Conservation (phyloP, 2,329 filamentous ascomycete species). For the Penicillium fuscoglaucum region DNA sequence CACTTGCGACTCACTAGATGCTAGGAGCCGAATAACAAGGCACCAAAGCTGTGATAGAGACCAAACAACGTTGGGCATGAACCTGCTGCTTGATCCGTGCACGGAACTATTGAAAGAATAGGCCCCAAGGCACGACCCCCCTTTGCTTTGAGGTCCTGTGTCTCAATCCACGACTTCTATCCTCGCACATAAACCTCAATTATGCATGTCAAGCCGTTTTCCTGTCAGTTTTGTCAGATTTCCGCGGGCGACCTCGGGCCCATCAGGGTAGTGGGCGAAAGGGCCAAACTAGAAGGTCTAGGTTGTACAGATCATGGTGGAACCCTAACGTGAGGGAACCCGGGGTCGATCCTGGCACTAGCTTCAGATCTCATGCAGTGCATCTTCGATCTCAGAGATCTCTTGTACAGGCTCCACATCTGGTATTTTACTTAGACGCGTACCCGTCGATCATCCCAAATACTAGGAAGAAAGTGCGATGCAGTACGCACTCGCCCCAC, state of each 20-base stretch:
- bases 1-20: slow-evolving; percentile 12
- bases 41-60: neutral
- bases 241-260: neutral
- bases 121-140: neutral
- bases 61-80: slow-evolving; percentile 4
- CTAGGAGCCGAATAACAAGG: neutral
- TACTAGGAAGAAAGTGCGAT: neutral
- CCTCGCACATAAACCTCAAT: slow-evolving; percentile 20
- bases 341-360: slow-evolving; percentile 19
- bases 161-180: neutral
- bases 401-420: slow-evolving; percentile 5
- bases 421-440: neutral
- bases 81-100: slow-evolving; percentile 23
- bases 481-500: slow-evolving; percentile 9
- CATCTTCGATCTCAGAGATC: slow-evolving; percentile 24
- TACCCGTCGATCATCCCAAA: slow-evolving; percentile 3
- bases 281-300: slow-evolving; percentile 7
- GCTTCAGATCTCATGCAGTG: slow-evolving; percentile 24
- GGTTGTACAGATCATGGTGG: slow-evolving; percentile 7
- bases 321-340: slow-evolving; percentile 6
- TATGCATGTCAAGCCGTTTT: slow-evolving; percentile 19
- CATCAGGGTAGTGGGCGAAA: slow-evolving; percentile 5
- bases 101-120: slow-evolving; percentile 24
- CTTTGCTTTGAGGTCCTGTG: neutral
- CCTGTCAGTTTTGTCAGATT: slow-evolving; percentile 9